phyloP scores from a whole-genome alignment of 768 basidiomycete species.

The Lactarius pseudohatsudake region DNA sequence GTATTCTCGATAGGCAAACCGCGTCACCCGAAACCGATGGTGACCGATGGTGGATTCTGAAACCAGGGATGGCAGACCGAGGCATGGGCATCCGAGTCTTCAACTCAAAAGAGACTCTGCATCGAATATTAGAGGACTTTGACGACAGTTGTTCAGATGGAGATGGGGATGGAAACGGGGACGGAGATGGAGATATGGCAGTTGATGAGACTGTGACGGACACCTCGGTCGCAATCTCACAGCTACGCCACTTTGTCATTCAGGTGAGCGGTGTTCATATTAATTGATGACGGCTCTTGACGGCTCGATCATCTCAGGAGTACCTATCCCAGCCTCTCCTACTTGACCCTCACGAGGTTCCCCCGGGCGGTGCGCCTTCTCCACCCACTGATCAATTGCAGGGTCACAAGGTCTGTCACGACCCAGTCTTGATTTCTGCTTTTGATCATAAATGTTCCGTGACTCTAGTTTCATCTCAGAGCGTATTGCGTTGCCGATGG shows the following conservation, averaged over 20 bases:
- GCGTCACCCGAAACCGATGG: constrained; percentile 15
- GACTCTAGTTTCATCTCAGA: constrained; percentile 83
- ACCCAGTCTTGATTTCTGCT: too few relatives aligned
- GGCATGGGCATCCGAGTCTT: constrained; percentile 95
- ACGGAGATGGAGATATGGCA: constrained; percentile 35
- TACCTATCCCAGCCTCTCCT: constrained; percentile 80
- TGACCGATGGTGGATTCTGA: constrained; percentile 86
- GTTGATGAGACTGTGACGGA: constrained; percentile 20
- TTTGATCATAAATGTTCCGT: too few relatives aligned
- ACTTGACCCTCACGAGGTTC: constrained; percentile 60
- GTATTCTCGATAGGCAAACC: constrained; percentile 46
- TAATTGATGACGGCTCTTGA: constrained; percentile 12
- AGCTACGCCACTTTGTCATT: constrained; percentile 92
- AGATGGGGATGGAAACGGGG: constrained; percentile 36
- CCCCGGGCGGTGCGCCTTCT: constrained; percentile 33
- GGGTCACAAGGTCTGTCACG: constrained; percentile 58
- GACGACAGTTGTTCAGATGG: constrained; percentile 57
- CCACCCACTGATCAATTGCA: constrained; percentile 33
- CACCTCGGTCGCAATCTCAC: constrained; percentile 74
- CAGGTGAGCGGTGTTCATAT: constrained; percentile 56
- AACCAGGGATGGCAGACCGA: constrained; percentile 96
- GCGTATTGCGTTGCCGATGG: constrained; percentile 82
- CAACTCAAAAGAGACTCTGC: constrained; percentile 68
- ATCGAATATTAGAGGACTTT: constrained; percentile 76
- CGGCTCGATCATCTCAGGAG: constrained; percentile 53